Conservation (phyloP, 768 basidiomycete genomes). For the Tricholoma sp. region DNA sequence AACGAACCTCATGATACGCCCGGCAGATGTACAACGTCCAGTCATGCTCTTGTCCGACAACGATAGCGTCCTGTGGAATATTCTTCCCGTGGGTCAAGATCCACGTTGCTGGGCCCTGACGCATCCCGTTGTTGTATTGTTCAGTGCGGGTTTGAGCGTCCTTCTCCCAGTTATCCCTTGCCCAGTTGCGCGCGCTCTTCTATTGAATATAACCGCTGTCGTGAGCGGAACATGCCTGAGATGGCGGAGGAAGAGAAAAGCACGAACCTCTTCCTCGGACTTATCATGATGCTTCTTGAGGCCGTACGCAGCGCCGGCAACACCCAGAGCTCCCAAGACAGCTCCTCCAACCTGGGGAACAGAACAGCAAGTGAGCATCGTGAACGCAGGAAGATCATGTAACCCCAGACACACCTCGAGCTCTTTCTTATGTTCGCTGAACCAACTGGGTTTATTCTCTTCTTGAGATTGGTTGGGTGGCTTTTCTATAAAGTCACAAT, state of each 20-base stretch:
- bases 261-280: slow-evolving; percentile 33
- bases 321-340: not conserved
- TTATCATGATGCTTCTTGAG: not conserved
- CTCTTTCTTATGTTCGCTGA: slow-evolving; percentile 50
- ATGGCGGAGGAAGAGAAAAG: slow-evolving; percentile 24
- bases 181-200: slow-evolving; percentile 50
- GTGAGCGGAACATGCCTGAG: slow-evolving; percentile 36
- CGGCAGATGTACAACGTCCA: slow-evolving; percentile 54
- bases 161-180: slow-evolving; percentile 44
- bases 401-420: slow-evolving; percentile 42
- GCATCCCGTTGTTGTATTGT: slow-evolving; percentile 39
- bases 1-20: slow-evolving; percentile 50
- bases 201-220: slow-evolving; percentile 16
- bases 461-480: slow-evolving; percentile 19
- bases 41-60: slow-evolving; percentile 49
- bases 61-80: slow-evolving; percentile 55
- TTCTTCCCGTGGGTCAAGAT: slow-evolving; percentile 50
- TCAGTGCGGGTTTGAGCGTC: slow-evolving; percentile 54
- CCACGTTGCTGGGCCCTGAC: slow-evolving; percentile 53
- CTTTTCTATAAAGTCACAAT: not conserved
- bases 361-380: not conserved
- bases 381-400: not conserved
- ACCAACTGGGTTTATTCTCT: slow-evolving; percentile 60
- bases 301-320: not conserved
- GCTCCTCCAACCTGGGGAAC: not conserved